Conservation (phyloP, 2,329 filamentous ascomycete genomes). For the Bertia moriformis region DNA sequence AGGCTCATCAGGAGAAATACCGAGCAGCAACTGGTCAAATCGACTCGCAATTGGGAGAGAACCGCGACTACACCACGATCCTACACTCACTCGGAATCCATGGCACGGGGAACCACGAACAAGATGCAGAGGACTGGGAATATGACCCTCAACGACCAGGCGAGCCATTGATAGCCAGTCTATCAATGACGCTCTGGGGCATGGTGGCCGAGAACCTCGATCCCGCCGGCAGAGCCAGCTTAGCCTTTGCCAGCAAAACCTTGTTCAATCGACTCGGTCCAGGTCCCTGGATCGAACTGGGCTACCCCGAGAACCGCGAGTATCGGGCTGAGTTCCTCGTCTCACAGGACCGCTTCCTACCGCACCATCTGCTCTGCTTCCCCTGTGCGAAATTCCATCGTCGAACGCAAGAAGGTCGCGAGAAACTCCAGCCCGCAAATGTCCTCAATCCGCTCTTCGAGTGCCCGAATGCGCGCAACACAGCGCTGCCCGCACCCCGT, state of each 20-base stretch:
- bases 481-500: slow-evolving; percentile 28
- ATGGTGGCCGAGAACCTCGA: slow-evolving; percentile 22
- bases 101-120: slow-evolving; percentile 7
- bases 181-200: slow-evolving; percentile 29
- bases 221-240: slow-evolving; percentile 28
- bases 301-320: slow-evolving; percentile 23
- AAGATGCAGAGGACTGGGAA: not conserved
- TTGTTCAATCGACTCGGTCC: slow-evolving; percentile 25
- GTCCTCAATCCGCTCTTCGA: slow-evolving; percentile 39
- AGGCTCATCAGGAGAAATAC: slow-evolving; percentile 17
- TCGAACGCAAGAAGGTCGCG: slow-evolving; percentile 33
- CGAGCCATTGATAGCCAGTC: slow-evolving; percentile 25
- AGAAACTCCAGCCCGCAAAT: slow-evolving; percentile 34
- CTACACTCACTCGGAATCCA: slow-evolving; percentile 18
- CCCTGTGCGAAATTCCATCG: slow-evolving; percentile 38
- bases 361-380: slow-evolving; percentile 43
- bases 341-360: slow-evolving; percentile 31
- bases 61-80: slow-evolving; percentile 17
- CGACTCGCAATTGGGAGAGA: slow-evolving; percentile 19
- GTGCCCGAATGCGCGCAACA: slow-evolving; percentile 35
- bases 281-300: slow-evolving; percentile 20
- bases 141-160: slow-evolving; percentile 8
- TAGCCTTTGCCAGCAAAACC: slow-evolving; percentile 30
- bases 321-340: slow-evolving; percentile 33
- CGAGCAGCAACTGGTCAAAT: slow-evolving; percentile 10